phyloP scores from a whole-genome alignment of 2,329 filamentous ascomycete species.

The Lachnum nothofagi region DNA sequence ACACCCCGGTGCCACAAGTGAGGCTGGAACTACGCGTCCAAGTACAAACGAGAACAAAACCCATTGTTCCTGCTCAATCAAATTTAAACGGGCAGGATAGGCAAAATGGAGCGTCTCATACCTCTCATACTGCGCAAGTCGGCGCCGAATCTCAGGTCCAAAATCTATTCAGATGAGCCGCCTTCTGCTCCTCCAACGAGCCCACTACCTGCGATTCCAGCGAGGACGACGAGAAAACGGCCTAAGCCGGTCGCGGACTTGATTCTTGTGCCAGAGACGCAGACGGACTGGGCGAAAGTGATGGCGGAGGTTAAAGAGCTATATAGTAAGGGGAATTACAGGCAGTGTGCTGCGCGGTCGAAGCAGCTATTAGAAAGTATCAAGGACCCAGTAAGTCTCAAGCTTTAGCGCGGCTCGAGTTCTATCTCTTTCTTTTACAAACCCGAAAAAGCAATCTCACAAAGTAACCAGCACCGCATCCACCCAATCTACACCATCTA shows the following conservation, averaged over 20 bases:
- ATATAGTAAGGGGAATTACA: slow-evolving; percentile 28
- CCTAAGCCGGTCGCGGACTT: slow-evolving; percentile 19
- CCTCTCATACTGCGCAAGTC: slow-evolving; percentile 18
- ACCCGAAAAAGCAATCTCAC: no score
- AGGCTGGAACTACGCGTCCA: no score
- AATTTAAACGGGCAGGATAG: slow-evolving; percentile 6
- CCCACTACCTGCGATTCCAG: slow-evolving; percentile 1
- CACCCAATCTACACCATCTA: slow-evolving; percentile 31
- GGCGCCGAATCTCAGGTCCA: slow-evolving; percentile 1
- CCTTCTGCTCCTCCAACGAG: slow-evolving; percentile 5
- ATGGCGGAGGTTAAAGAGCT: slow-evolving; percentile 30
- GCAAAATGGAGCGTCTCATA: slow-evolving; percentile 19
- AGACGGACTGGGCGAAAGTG: slow-evolving; percentile 26
- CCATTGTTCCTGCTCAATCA: slow-evolving; percentile 1
- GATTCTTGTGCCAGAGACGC: slow-evolving; percentile 24
- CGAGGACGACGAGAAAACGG: slow-evolving; percentile 6
- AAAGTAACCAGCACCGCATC: slow-evolving; percentile 15
- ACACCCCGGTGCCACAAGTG: neutral
- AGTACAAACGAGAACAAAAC: slow-evolving; percentile 9
- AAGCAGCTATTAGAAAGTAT: slow-evolving; percentile 28
- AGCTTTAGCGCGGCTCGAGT: no score
- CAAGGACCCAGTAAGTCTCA: slow-evolving; percentile 29
- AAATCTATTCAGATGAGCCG: neutral
- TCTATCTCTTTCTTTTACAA: no score
- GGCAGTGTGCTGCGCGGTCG: slow-evolving; percentile 28